phyloP scores from a whole-genome alignment of 148 eudicot genomes.

The Polygonum maritimum region DNA sequence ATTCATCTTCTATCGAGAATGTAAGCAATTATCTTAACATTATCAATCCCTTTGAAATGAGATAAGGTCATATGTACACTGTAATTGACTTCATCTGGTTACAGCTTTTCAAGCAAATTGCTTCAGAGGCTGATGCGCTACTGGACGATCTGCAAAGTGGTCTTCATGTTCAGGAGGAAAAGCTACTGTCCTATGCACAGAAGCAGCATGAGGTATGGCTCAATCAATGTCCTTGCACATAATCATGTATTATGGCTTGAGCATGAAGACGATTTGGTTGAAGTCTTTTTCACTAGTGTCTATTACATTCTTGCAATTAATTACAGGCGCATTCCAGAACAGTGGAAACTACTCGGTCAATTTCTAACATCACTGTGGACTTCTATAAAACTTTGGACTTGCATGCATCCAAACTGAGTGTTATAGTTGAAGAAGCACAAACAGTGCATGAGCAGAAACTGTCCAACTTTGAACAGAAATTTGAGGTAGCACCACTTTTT shows the following conservation, averaged over 20 bases:
- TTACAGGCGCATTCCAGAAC: conserved; percentile 90
- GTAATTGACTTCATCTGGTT: conserved; percentile 2
- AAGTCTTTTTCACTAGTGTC: background rate
- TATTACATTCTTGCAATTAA: conserved; percentile 4
- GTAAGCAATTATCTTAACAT: conserved; percentile 23
- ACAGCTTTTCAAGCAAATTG: conserved; percentile 77
- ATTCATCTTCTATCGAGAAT: conserved; percentile 70
- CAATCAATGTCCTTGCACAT: background rate
- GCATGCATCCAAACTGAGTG: conserved; percentile 71
- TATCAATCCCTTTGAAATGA: background rate
- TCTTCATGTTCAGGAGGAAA: conserved; percentile 68
- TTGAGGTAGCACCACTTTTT: conserved; percentile 48
- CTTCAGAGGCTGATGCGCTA: conserved; percentile 72
- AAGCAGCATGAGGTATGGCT: conserved; percentile 68
- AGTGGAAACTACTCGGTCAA: conserved; percentile 67
- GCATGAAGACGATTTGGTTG: background rate
- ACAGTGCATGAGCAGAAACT: conserved; percentile 62
- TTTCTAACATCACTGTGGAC: conserved; percentile 59
- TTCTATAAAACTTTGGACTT: conserved; percentile 66
- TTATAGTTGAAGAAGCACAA: conserved; percentile 77
- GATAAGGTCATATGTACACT: background rate
- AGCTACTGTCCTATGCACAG: conserved; percentile 56
- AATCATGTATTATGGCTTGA: background rate
- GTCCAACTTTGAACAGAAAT: conserved; percentile 77
- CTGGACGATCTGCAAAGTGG: conserved; percentile 74